A percentile compares a stretch with the other conserved stretches of the same genome.
phyloP scores from a whole-genome alignment of 192 early-diverging fungal species.

The Piromyces finnis region DNA sequence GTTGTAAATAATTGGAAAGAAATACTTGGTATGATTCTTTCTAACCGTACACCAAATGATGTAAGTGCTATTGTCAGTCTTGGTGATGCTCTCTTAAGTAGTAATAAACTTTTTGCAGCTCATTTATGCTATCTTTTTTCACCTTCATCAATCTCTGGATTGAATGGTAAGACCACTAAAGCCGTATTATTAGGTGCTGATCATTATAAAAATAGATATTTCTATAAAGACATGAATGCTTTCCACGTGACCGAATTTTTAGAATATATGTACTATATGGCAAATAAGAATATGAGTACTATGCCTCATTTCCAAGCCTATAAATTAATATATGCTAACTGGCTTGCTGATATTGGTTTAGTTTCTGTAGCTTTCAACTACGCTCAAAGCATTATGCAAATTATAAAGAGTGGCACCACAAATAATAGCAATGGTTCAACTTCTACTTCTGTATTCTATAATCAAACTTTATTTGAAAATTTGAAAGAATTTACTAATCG shows the following conservation, averaged over 20 bases:
- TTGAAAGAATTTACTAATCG: conserved; percentile 52
- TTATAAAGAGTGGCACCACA: conserved; percentile 51
- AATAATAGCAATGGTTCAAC: conserved; percentile 17
- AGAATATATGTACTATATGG: conserved; percentile 38
- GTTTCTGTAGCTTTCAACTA: conserved; percentile 52
- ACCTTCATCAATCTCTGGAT: conserved; percentile 35
- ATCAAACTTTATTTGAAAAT: conserved; percentile 42
- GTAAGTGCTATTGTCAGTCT: conserved; percentile 43
- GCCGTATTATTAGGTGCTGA: conserved; percentile 49
- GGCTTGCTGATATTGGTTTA: conserved; percentile 63
- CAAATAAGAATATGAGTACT: conserved; percentile 21
- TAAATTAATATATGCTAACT: conserved; percentile 66
- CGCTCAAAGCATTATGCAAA: conserved; percentile 52
- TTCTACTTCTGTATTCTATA: conserved; percentile 40
- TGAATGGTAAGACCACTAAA: conserved; percentile 33
- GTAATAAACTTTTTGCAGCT: conserved; percentile 34
- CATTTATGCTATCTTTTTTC: conserved; percentile 68
- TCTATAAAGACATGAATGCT: conserved; percentile 31
- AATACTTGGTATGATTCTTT: conserved; percentile 54
- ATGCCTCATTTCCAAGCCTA: conserved; percentile 79
- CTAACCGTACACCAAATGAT: conserved; percentile 67
- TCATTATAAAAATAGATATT: conserved; percentile 19
- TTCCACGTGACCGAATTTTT: conserved; percentile 68
- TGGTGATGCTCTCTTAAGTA: conserved; percentile 52
- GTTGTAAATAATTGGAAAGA: conserved; percentile 51